Base-by-base conservation (phyloP, 2,329 filamentous ascomycete genomes). In the Aspergillus sojae region DNA sequence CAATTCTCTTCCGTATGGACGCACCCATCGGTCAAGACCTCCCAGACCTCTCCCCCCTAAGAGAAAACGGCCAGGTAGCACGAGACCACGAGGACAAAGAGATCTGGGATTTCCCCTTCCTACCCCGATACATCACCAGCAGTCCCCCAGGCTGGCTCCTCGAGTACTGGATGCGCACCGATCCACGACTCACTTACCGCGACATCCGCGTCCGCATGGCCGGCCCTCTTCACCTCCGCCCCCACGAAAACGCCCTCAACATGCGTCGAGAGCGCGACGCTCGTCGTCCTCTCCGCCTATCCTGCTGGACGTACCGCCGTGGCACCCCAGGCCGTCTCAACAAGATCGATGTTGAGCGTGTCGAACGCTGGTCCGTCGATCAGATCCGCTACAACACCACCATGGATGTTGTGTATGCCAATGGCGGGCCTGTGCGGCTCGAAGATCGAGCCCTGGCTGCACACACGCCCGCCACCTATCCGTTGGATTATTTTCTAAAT, bases 201-300 rank as follows among this genome's bases (percentile, higher is more conserved):
- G 74, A 76, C 53, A 72, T 76, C 55, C 70, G 71, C 26, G 71
- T 70, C 5, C 66, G 74, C 10, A 75, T 75, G 74, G 58, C 61
- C n/a, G 71, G 60, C 19, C 50, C 62, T 1, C 23, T 36, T 10
- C 43, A 50, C 2, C 30, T 66, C 11, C 63, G 68, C 5, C 72
- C 73, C 5, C 64, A 41, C 0, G 67, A 71, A 30, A 75, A 74
- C 45, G 62, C 64, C 21, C 58, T 76, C 9, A 72, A 73, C 54
- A 74, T 73, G 68, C 68, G 69, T 19, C 68, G 72, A 39, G 67
- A 72, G 41, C 67, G 72, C 7, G 69, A 73, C 26, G 72, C 66
- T 26, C 67, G 74, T 16, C 59, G 36, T 5, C 71, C 71, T 2
- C 65, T 74, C 9, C 67, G 62, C 9, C 64, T 74, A 4, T 74